phyloP scores from a whole-genome alignment of 2,329 filamentous ascomycete species.

The Fusarium sp. region DNA sequence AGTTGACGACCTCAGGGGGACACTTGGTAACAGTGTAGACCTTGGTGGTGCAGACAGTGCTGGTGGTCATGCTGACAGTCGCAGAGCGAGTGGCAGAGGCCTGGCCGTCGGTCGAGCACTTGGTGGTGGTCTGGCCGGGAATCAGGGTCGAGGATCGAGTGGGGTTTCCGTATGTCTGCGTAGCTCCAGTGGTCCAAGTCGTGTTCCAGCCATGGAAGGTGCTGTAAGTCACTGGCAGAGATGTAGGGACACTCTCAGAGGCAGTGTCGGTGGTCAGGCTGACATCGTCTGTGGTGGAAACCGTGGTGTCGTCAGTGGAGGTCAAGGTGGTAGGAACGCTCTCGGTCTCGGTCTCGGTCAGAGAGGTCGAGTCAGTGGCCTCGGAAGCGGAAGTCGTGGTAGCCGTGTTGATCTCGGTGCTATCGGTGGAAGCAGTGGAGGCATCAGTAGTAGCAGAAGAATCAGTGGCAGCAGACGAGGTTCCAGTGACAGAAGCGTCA shows the following conservation, averaged over 20 bases:
- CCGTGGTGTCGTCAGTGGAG: not conserved
- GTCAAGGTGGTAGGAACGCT: not conserved
- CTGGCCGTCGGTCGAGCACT: slow-evolving; percentile 1
- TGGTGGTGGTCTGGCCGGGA: slow-evolving; percentile 13
- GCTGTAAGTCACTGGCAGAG: slow-evolving; percentile 20
- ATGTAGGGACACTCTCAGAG: slow-evolving; percentile 6
- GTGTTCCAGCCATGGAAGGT: slow-evolving; percentile 35
- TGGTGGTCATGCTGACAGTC: slow-evolving; percentile 39
- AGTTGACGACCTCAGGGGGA: slow-evolving; percentile 56
- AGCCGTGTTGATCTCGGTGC: not conserved
- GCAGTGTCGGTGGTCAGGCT: slow-evolving; percentile 1
- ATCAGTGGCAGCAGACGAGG: not conserved
- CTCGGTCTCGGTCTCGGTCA: not conserved
- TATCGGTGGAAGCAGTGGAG: not conserved
- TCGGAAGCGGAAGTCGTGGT: not conserved
- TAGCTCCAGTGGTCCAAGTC: slow-evolving; percentile 16
- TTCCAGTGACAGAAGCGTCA: slow-evolving; percentile 9
- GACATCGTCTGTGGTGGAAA: not conserved
- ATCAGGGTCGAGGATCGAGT: slow-evolving; percentile 12
- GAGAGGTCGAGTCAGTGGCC: not conserved
- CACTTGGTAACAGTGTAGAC: slow-evolving; percentile 69
- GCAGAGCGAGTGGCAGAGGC: slow-evolving; percentile 15
- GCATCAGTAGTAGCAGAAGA: not conserved
- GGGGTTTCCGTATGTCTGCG: slow-evolving; percentile 13
- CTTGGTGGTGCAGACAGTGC: slow-evolving; percentile 55